Conservation (phyloP, 768 basidiomycete species). For the Suillus discolor region DNA sequence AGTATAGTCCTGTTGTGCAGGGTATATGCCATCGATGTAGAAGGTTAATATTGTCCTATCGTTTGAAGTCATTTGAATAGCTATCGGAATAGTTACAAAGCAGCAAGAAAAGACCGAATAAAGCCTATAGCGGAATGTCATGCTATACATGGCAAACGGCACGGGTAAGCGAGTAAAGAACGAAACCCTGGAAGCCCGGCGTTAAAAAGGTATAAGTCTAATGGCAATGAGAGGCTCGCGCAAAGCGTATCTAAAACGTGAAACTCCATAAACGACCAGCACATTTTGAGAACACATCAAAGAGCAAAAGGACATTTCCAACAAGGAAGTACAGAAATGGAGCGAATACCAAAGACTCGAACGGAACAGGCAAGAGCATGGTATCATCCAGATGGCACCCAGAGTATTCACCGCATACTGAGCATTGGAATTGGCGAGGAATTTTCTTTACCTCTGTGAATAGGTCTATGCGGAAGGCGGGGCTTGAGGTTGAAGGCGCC, state of each 20-base stretch:
- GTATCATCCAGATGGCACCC: not conserved
- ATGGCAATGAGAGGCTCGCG: not conserved
- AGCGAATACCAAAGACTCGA: not conserved
- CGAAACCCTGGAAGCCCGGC: not conserved
- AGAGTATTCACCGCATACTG: not conserved
- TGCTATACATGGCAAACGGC: not conserved
- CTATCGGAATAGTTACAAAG: not conserved
- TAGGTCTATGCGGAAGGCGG: not conserved
- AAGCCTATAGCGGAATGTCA: not conserved
- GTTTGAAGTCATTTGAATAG: not conserved
- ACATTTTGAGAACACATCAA: conserved; percentile 1
- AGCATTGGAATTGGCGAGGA: not conserved
- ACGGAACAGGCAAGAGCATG: not conserved
- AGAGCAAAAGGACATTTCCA: not conserved
- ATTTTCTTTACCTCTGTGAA: not conserved
- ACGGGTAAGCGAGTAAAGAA: not conserved
- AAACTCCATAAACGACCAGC: not conserved
- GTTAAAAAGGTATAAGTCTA: not conserved
- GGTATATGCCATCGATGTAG: not conserved
- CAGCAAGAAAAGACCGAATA: not conserved
- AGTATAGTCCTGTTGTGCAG: too few species aligned
- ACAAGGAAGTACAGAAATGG: not conserved
- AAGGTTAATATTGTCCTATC: not conserved
- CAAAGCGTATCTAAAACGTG: not conserved
- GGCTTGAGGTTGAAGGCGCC: not conserved